Conservation (phyloP, 306 rosid species). For the Elaeagnus macrophylla region DNA sequence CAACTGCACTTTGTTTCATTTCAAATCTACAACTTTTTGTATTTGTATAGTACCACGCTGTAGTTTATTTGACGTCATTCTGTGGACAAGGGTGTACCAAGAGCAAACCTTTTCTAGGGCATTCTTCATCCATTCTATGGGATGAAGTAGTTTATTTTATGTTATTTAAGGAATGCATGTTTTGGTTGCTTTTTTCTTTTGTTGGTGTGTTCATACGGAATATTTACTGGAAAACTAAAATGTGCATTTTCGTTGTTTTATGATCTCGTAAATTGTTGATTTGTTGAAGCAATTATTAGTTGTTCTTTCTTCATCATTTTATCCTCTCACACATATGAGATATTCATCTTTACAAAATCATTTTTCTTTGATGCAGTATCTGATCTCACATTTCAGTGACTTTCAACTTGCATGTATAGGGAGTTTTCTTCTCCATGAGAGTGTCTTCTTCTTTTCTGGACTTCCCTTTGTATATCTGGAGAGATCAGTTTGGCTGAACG, state of each 20-base stretch:
- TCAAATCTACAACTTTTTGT: no score
- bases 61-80: no score
- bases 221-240: neutral
- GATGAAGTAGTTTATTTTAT: neutral
- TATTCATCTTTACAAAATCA: slow-evolving; percentile 3
- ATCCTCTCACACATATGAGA: neutral
- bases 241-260: neutral
- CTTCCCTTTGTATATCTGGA: slow-evolving; percentile 86
- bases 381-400: slow-evolving; percentile 77
- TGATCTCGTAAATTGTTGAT: neutral
- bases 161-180: neutral
- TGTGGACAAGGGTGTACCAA: no score
- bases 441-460: slow-evolving; percentile 83
- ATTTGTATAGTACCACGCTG: no score
- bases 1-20: no score
- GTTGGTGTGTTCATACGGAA: neutral
- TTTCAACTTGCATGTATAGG: slow-evolving; percentile 84
- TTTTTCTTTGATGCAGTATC: slow-evolving; percentile 39
- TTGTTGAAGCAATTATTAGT: neutral
- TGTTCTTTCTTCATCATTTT: neutral
- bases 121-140: no score
- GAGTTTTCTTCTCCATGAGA: slow-evolving; percentile 78
- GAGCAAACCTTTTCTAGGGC: no score
- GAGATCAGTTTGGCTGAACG: slow-evolving; percentile 90
- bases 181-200: neutral